Percentiles rank a stretch among this genome's conserved stretches.
Evolutionary conservation across 768 basidiomycete genomes (phyloP).

Genomic region (Panaeolus cyanescens): DNA sequence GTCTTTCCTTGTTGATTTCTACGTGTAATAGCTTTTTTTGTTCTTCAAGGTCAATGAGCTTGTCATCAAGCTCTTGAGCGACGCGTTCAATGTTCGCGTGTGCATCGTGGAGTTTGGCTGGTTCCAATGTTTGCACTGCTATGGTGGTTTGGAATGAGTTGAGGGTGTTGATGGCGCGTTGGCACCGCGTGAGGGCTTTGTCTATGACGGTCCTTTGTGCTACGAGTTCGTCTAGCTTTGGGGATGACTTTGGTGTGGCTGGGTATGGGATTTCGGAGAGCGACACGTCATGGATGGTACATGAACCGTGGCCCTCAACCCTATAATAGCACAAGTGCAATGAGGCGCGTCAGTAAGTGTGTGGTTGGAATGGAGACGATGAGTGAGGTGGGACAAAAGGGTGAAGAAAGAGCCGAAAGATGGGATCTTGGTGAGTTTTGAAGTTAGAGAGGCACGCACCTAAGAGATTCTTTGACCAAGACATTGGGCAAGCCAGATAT

Average conservation of each 20-base stretch:
- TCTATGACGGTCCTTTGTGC: slow-evolving; percentile 14
- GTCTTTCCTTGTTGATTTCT: slow-evolving; percentile 20
- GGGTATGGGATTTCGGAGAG: slow-evolving; percentile 17
- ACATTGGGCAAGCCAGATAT: slow-evolving; percentile 10
- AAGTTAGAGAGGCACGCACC: slow-evolving; percentile 1
- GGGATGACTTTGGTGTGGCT: slow-evolving; percentile 18
- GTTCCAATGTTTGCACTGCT: slow-evolving; percentile 23
- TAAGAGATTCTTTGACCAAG: slow-evolving; percentile 5
- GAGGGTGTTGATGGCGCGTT: slow-evolving; percentile 22
- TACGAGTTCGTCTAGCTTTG: slow-evolving; percentile 19
- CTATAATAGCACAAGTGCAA: slow-evolving; percentile 17
- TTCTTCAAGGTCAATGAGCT: slow-evolving; percentile 19
- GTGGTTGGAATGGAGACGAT: background rate
- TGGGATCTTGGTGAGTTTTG: background rate
- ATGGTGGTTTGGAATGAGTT: slow-evolving; percentile 28
- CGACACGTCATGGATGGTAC: slow-evolving; percentile 38
- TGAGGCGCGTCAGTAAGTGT: background rate
- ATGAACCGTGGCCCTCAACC: slow-evolving; percentile 34
- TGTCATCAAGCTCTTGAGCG: slow-evolving; percentile 26
- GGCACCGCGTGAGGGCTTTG: slow-evolving; percentile 23
- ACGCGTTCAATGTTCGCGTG: slow-evolving; percentile 23
- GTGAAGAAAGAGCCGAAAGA: background rate
- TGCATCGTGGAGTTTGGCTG: slow-evolving; percentile 15
- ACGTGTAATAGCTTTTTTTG: slow-evolving; percentile 15
- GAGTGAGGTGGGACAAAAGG: background rate